Evolutionary conservation across 2,329 filamentous ascomycete species (phyloP).

Genomic region (Neonectria magnoliae): DNA sequence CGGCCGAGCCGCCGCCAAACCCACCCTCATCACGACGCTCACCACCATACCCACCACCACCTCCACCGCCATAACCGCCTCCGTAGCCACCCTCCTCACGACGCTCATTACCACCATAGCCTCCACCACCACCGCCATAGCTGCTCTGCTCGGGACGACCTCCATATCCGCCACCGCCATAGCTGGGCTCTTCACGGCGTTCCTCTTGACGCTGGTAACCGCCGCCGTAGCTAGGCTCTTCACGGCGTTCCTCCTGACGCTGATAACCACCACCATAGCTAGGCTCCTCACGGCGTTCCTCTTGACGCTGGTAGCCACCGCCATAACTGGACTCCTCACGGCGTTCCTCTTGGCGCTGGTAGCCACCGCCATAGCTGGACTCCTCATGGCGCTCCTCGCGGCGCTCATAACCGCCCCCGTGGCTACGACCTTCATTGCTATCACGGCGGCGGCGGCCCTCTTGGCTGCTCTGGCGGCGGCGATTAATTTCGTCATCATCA

Average conservation of each 20-base stretch:
- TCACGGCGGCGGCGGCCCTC: conserved; percentile 20
- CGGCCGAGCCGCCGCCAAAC: conserved; percentile 39
- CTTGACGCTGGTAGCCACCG: conserved; percentile 17
- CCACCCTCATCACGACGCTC: conserved; percentile 44
- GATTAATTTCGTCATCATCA: conserved; percentile 13
- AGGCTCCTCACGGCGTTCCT: conserved; percentile 23
- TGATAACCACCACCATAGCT: conserved; percentile 25
- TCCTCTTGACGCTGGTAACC: conserved; percentile 23
- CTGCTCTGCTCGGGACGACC: conserved; percentile 28
- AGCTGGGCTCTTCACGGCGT: conserved; percentile 32
- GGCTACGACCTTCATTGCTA: conserved; percentile 22
- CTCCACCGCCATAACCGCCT: conserved; percentile 35
- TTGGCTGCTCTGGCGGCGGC: conserved; percentile 13
- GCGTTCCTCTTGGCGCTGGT: conserved; percentile 5
- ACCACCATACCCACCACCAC: conserved; percentile 35
- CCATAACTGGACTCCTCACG: conserved; percentile 10
- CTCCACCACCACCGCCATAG: conserved; percentile 34
- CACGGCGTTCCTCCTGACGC: conserved; percentile 25
- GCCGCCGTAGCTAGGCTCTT: conserved; percentile 16
- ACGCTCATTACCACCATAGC: conserved; percentile 37
- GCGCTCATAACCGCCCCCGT: conserved; percentile 18
- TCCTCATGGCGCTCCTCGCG: conserved; percentile 30
- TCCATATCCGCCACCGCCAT: conserved; percentile 24
- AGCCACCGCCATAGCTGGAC: conserved; percentile 24
- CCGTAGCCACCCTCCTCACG: conserved; percentile 30